Evolutionary conservation across 2,329 filamentous ascomycete species (phyloP).

Genomic region (Chaetomiaceae sp.): DNA sequence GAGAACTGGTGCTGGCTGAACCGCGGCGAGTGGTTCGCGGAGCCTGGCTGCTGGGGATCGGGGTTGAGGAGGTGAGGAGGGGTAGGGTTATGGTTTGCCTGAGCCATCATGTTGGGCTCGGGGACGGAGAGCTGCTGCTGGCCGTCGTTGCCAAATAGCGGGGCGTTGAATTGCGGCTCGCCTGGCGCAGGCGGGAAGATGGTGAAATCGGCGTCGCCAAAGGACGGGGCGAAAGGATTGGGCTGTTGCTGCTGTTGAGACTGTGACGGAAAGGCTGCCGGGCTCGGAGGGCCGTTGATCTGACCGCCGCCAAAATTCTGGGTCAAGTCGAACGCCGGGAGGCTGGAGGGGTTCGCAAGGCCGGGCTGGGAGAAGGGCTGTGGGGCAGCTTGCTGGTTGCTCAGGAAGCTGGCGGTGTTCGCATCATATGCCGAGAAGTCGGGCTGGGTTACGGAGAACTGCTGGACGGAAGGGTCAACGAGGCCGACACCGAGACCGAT

Average conservation of each 20-base stretch:
- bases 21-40: slow-evolving; percentile 53
- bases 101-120: slow-evolving; percentile 52
- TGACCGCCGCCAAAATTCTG: slow-evolving; percentile 44
- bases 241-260: slow-evolving; percentile 28
- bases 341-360: slow-evolving; percentile 37
- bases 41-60: slow-evolving; percentile 42
- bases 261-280: slow-evolving; percentile 38
- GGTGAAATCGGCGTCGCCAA: slow-evolving; percentile 56
- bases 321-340: slow-evolving; percentile 38
- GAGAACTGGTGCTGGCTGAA: slow-evolving; percentile 55
- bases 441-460: slow-evolving; percentile 38
- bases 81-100: slow-evolving; percentile 53
- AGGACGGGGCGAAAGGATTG: slow-evolving; percentile 46
- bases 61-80: slow-evolving; percentile 52
- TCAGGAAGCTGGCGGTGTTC: slow-evolving; percentile 46
- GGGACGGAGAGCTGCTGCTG: slow-evolving; percentile 44
- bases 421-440: slow-evolving; percentile 44
- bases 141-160: slow-evolving; percentile 54
- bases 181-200: slow-evolving; percentile 56
- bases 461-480: slow-evolving; percentile 47
- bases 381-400: slow-evolving; percentile 43
- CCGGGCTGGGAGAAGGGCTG: slow-evolving; percentile 37
- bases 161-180: slow-evolving; percentile 55
- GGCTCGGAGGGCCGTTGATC: slow-evolving; percentile 38
- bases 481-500: slow-evolving; percentile 54